phyloP scores from a whole-genome alignment of 177 flowering plant species.

The Vitis hybrid region DNA sequence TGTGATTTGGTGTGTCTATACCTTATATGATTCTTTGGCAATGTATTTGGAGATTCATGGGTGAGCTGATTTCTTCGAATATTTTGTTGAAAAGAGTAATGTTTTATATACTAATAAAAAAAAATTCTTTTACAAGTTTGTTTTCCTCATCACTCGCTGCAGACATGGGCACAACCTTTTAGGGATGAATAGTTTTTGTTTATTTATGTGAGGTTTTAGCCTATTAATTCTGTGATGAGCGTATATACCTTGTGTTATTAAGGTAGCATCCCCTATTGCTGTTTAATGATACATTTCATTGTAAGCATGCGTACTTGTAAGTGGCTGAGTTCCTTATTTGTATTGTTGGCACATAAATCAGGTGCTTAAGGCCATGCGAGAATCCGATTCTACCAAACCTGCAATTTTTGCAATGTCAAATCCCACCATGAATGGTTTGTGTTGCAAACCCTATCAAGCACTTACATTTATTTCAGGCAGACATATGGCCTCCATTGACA shows the following conservation, averaged over 20 bases:
- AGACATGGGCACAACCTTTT: too few relatives aligned
- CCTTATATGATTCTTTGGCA: background rate
- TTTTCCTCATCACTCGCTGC: too few relatives aligned
- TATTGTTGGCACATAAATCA: slow-evolving; percentile 25
- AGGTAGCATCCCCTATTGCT: too few relatives aligned
- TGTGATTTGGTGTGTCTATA: background rate
- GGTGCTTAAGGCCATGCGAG: slow-evolving; percentile 90
- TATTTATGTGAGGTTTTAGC: too few relatives aligned
- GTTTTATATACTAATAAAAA: too few relatives aligned
- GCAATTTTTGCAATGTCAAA: slow-evolving; percentile 98
- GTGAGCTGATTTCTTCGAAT: background rate
- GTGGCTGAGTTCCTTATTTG: slow-evolving; percentile 3
- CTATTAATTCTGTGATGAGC: too few relatives aligned
- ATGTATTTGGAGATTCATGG: background rate
- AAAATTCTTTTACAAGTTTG: too few relatives aligned
- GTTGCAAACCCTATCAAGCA: background rate
- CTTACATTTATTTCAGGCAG: background rate
- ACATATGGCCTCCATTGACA: background rate
- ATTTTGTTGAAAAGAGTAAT: background rate
- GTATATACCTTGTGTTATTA: too few relatives aligned
- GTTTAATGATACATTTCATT: too few relatives aligned
- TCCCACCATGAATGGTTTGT: slow-evolving; percentile 86
- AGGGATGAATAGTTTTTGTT: too few relatives aligned
- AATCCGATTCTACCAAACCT: slow-evolving; percentile 80
- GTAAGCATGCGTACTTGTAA: background rate